Evolutionary conservation across 179 eudicot genomes (phyloP), one percentile per base, ranked within the genome.

Genomic region (Monotropa hypopitys): DNA sequence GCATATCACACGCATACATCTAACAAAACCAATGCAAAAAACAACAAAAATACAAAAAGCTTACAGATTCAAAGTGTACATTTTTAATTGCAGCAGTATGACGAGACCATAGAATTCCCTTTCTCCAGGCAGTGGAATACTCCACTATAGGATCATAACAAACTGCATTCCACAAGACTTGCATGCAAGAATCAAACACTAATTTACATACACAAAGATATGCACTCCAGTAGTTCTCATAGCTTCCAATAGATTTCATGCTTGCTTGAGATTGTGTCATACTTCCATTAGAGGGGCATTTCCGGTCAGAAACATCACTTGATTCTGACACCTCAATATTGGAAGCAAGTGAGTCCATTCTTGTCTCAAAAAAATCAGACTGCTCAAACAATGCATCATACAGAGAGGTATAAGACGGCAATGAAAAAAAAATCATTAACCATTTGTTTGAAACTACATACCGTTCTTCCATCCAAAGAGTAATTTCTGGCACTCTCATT

Each of bases 151-250:
- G 90, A 77, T 93, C 99, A 86, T 87, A 87, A 77, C 83, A 82
- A 32, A 91, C 88, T 54, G 91, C 92, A 88, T 91, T 90, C 99
- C 99, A 95, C 85, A 90, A 77, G 80, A 86, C 94, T 83, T 89
- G 85, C 86, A 82, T 85, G 85, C 92, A 89, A 73, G 87, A 79
- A 81, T 85, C 83, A 80, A 88, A 86, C 67, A 91, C 81, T 65
- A 71, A 76, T 74, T 72, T 85, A 80, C 86, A 83, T 75, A 90
- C 84, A 43, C 57, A 76, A 28, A 72, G 43, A 77, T 82, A 85
- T 65, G 90, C 85, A 26, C 56, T 82, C 78, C 72, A 77, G 73
- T 87, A 89, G 76, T 90, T 88, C 80, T 90, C 96, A 84, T 80
- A 82, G 74, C 88, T 86, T 83, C 94, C 98, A 79, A 91, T 46